Percentiles rank a stretch among this genome's conserved stretches.
These are phyloP conservation scores for Ogataea methanolica DNA, from an alignment of 805 yeast genomes.

Conservation along the genomic window DNA sequence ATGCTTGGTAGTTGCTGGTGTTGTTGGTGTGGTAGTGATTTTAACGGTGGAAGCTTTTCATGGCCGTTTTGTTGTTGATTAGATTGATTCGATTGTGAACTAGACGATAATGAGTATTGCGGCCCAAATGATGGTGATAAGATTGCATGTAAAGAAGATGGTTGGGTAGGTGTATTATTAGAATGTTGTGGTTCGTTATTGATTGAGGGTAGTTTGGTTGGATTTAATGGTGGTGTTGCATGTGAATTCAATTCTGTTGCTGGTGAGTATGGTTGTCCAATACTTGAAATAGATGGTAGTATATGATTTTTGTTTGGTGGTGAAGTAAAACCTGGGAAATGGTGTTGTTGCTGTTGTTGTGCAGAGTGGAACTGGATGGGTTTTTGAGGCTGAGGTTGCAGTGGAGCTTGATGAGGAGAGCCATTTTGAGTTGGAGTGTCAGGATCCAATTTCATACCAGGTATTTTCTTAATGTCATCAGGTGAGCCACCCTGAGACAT, in stretches of 20 bases:
- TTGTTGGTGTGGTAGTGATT: constrained; percentile 1
- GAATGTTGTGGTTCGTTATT: not conserved
- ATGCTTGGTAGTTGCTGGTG: constrained; percentile 1
- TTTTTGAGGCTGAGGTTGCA: constrained; percentile 6
- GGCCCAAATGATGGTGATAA: constrained; percentile 31
- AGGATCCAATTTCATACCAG: constrained; percentile 29
- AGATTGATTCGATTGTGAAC: constrained; percentile 6
- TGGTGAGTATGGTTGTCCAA: constrained; percentile 27
- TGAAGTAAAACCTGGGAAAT: constrained; percentile 1
- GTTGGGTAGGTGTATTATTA: too few species aligned
- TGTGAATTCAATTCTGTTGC: constrained; percentile 26
- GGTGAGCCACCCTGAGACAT: constrained; percentile 29
- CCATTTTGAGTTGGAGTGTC: constrained; percentile 4
- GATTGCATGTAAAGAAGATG: constrained; percentile 17
- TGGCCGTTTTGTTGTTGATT: not conserved
- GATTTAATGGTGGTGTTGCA: constrained; percentile 21
- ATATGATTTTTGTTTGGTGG: constrained; percentile 11
- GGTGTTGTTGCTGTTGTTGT: constrained; percentile 23
- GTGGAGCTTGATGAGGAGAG: constrained; percentile 3
- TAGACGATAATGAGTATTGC: constrained; percentile 21
- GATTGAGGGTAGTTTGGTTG: constrained; percentile 17
- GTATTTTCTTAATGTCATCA: constrained; percentile 25
- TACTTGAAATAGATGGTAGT: constrained; percentile 24
- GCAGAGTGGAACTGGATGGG: constrained; percentile 17
- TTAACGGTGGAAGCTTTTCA: constrained; percentile 22